Evolutionary conservation across 1,284 basidiomycete species (phyloP).

Genomic region (Moniliophthora roreri): DNA sequence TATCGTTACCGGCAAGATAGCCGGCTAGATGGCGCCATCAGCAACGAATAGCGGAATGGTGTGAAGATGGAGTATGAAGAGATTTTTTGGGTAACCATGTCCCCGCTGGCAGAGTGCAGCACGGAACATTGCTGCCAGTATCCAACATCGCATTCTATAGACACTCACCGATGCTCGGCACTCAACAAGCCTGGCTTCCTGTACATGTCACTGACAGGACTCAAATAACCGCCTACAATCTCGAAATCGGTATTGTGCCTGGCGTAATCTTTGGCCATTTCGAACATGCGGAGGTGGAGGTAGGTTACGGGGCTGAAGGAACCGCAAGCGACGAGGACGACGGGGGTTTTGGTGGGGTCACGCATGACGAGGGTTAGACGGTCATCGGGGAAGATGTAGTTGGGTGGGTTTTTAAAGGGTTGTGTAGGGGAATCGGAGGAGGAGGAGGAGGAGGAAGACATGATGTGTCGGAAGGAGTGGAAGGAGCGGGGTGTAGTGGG

Average conservation of each 20-base stretch:
- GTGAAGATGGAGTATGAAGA: no score
- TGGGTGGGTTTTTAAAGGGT: conserved; percentile 52
- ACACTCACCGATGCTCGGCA: conserved; percentile 76
- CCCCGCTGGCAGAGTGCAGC: no score
- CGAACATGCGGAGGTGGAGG: conserved; percentile 92
- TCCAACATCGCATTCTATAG: no score
- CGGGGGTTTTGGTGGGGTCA: conserved; percentile 64
- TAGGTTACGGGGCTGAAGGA: conserved; percentile 84
- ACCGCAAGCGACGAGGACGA: conserved; percentile 79
- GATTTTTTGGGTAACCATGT: no score
- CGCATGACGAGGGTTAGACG: conserved; percentile 59
- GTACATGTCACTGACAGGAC: conserved; percentile 92
- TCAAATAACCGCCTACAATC: conserved; percentile 92
- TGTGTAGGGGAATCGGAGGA: not conserved
- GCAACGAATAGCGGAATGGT: not conserved
- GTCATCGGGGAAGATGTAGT: conserved; percentile 67
- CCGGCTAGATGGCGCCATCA: not conserved
- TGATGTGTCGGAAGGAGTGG: not conserved
- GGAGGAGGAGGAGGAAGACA: not conserved
- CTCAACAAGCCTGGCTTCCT: conserved; percentile 87
- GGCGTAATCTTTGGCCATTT: conserved; percentile 96
- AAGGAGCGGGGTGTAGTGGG: not conserved
- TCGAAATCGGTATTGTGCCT: conserved; percentile 93
- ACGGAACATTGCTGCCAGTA: no score
- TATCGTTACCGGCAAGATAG: not conserved